Percentiles rank a stretch among this genome's conserved stretches.
phyloP scores from a whole-genome alignment of 225 moss, liverwort and hornwort species.

The Climacium dendroides region DNA sequence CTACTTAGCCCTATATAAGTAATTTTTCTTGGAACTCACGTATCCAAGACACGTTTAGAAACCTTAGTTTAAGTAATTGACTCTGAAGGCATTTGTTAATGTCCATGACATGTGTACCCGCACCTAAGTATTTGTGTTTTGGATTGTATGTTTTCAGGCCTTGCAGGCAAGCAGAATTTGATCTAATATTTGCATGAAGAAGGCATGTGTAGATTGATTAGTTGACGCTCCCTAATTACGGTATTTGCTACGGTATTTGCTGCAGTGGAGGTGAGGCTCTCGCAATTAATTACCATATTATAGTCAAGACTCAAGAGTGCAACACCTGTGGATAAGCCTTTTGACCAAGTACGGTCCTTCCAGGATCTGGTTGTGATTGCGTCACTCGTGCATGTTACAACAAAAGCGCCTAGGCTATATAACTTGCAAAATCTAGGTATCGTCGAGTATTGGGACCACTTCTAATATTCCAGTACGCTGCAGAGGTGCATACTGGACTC shows the following conservation, averaged over 20 bases:
- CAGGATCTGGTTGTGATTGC: neutral
- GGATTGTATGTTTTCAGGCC: conserved; percentile 37
- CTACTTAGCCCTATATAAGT: neutral
- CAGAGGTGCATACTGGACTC: neutral
- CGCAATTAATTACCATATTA: neutral
- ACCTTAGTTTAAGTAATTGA: neutral
- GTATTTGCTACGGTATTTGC: neutral
- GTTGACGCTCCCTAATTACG: neutral
- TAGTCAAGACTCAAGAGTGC: neutral
- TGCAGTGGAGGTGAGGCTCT: neutral
- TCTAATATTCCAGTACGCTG: too few species aligned
- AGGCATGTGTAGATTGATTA: conserved; percentile 37
- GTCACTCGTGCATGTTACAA: neutral
- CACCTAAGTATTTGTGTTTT: neutral
- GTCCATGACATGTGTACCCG: neutral
- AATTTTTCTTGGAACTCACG: neutral
- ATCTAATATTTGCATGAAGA: conserved; percentile 30
- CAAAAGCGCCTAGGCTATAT: neutral
- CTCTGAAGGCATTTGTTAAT: too few species aligned
- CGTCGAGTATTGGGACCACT: conserved; percentile 1
- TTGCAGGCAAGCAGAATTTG: conserved; percentile 44
- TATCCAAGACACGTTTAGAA: neutral
- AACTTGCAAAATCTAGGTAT: neutral
- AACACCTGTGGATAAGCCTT: neutral
- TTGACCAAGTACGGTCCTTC: neutral